Percentiles rank a stretch among this genome's conserved stretches.
These are phyloP conservation scores for Leccinum variicolor DNA, from an alignment of 768 basidiomycete species.

Conservation along the genomic window DNA sequence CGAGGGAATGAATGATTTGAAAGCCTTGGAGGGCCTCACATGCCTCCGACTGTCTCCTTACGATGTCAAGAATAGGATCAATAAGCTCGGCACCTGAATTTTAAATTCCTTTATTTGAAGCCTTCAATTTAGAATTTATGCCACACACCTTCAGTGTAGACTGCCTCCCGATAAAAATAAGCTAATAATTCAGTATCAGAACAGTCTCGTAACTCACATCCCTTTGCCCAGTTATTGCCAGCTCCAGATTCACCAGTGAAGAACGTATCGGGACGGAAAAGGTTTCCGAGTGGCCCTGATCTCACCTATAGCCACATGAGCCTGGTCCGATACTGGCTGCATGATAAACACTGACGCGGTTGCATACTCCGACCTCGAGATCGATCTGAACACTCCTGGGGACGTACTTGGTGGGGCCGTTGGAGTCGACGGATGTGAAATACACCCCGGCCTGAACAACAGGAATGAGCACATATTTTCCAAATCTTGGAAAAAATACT, in stretches of 20 bases:
- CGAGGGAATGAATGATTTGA: conserved; percentile 85
- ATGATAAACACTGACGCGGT: conserved; percentile 50
- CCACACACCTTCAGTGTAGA: conserved; percentile 80
- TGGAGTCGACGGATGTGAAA: conserved; percentile 66
- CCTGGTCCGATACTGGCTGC: neutral
- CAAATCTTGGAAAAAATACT: conserved; percentile 19
- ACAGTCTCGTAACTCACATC: conserved; percentile 55
- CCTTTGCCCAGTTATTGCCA: conserved; percentile 96
- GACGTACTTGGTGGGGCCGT: conserved; percentile 66
- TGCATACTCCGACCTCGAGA: conserved; percentile 83
- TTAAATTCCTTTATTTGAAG: neutral
- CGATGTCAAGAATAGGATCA: conserved; percentile 78
- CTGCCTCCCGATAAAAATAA: conserved; percentile 37
- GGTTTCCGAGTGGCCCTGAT: conserved; percentile 61
- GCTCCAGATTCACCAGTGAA: conserved; percentile 61
- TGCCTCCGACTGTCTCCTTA: conserved; percentile 74
- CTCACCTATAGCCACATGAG: conserved; percentile 46
- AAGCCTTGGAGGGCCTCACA: conserved; percentile 91
- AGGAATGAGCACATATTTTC: neutral
- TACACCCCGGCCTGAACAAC: conserved; percentile 67
- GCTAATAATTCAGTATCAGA: conserved; percentile 4
- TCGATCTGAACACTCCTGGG: conserved; percentile 90
- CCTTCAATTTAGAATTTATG: neutral
- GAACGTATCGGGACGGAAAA: conserved; percentile 90
- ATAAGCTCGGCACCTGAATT: conserved; percentile 81